A percentile compares a stretch with the other conserved stretches of the same genome.
These are phyloP conservation scores for Rhizopus delemar DNA, from an alignment of 371 early-diverging fungal genomes.

Conservation along the genomic window DNA sequence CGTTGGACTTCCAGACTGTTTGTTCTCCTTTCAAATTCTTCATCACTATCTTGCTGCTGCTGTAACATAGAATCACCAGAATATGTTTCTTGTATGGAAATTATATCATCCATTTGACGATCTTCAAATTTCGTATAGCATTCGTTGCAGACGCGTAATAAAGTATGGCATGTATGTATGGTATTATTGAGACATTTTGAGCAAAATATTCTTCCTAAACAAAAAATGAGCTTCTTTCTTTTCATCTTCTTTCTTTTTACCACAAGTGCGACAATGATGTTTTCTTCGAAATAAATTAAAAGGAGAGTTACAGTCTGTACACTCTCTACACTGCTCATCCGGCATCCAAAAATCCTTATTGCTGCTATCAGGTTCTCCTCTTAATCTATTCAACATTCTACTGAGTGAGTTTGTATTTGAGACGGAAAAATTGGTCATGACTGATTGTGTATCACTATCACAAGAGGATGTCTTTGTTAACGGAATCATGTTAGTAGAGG, in stretches of 20 bases:
- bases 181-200: conserved; percentile 24
- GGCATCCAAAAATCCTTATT: conserved; percentile 81
- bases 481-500: conserved; percentile 11
- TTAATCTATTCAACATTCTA: conserved; percentile 49
- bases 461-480: conserved; percentile 29
- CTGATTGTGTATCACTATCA: conserved; percentile 56
- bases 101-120: conserved; percentile 17
- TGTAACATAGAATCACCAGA: conserved; percentile 16
- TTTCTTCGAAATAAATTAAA: conserved; percentile 72
- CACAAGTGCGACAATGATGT: conserved; percentile 87
- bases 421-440: conserved; percentile 54
- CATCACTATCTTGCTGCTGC: conserved; percentile 23
- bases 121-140: conserved; percentile 25
- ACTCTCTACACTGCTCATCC: conserved; percentile 77
- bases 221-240: neutral
- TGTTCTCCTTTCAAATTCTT: conserved; percentile 25
- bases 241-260: conserved; percentile 31
- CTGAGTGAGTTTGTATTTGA: conserved; percentile 55
- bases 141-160: conserved; percentile 26
- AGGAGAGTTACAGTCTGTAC: conserved; percentile 72
- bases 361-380: conserved; percentile 44
- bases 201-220: conserved; percentile 29
- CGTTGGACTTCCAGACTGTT: conserved; percentile 26
- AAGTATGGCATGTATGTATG: conserved; percentile 20
- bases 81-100: conserved; percentile 19